Evolutionary conservation across 805 yeast genomes (phyloP).

Genomic region (Yamadazyma nakazawae): DNA sequence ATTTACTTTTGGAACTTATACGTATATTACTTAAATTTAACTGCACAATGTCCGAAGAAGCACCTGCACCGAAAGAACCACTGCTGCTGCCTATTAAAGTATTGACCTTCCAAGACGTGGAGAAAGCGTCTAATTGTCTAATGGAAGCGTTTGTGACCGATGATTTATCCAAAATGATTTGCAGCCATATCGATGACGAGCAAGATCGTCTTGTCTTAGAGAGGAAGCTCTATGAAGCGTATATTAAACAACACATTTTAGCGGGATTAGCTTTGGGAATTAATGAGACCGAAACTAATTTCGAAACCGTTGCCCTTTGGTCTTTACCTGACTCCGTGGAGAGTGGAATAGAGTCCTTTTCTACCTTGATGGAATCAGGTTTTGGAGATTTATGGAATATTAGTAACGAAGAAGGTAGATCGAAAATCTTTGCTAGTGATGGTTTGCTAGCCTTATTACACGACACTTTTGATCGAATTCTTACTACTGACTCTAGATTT

Average conservation of each 20-base stretch:
- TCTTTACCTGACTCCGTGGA: constrained; percentile 42
- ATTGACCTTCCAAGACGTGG: constrained; percentile 19
- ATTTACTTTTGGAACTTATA: neutral
- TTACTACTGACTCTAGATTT: constrained; percentile 38
- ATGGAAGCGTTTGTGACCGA: constrained; percentile 34
- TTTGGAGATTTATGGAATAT: constrained; percentile 50
- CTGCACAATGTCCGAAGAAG: constrained; percentile 1
- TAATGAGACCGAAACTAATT: constrained; percentile 40
- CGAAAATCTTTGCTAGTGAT: constrained; percentile 39
- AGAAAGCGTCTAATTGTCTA: constrained; percentile 38
- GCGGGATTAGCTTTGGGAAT: constrained; percentile 50
- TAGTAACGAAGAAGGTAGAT: constrained; percentile 46
- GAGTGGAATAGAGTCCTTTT: constrained; percentile 43
- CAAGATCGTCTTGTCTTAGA: constrained; percentile 25
- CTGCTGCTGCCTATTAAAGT: constrained; percentile 11
- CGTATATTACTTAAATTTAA: neutral
- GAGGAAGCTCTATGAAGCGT: constrained; percentile 46
- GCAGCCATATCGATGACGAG: constrained; percentile 22
- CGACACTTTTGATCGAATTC: constrained; percentile 43
- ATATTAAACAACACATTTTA: constrained; percentile 47
- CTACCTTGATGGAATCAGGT: constrained; percentile 50
- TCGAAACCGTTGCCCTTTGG: constrained; percentile 58
- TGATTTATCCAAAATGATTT: constrained; percentile 30
- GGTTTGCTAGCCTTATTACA: constrained; percentile 52
- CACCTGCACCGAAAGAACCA: neutral